Conservation (phyloP, 2,329 filamentous ascomycete species). For the Macrophomina tecta region DNA sequence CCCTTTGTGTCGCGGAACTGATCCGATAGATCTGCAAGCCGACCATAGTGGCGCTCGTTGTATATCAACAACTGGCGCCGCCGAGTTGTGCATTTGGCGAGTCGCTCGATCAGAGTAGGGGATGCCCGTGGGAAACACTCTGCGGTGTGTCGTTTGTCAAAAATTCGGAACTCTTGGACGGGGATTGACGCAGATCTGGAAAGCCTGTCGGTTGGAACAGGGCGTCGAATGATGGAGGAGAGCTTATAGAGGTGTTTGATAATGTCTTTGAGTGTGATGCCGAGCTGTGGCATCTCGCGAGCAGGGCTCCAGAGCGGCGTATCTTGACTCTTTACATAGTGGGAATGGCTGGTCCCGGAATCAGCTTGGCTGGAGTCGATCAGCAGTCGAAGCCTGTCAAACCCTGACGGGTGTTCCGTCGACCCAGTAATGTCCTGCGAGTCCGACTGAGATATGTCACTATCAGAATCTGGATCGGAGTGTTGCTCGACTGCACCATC, state of each 20-base stretch:
- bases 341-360: neutral
- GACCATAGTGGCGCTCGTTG: neutral
- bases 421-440: neutral
- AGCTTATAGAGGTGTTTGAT: neutral
- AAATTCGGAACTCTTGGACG: neutral
- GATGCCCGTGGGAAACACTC: neutral
- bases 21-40: neutral
- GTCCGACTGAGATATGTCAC: neutral
- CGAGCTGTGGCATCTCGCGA: neutral
- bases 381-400: neutral
- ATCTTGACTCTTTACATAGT: neutral
- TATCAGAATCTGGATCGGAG: neutral
- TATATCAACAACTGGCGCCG: neutral
- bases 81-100: neutral
- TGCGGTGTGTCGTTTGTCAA: neutral
- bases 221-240: neutral
- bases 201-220: neutral
- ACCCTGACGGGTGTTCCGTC: neutral
- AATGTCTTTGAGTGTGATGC: neutral
- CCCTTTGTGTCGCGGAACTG: neutral
- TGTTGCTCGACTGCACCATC: neutral
- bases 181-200: neutral
- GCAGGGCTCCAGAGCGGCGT: neutral
- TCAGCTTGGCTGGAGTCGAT: neutral
- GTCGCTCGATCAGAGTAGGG: neutral